These are phyloP conservation scores for Gossypium ekmanianum DNA, from an alignment of 345 rosid species.

Conservation along the genomic window DNA sequence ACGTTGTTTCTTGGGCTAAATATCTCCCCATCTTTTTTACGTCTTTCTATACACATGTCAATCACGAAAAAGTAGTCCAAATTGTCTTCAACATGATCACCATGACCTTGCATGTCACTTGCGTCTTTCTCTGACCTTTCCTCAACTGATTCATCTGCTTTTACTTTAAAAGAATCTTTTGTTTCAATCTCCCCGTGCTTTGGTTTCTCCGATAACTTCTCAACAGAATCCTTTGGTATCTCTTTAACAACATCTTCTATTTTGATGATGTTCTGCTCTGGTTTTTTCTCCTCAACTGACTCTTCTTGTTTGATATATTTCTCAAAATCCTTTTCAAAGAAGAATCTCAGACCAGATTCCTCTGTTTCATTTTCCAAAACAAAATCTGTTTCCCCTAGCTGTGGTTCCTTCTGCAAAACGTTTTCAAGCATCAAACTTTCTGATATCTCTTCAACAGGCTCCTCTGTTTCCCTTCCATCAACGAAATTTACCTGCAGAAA, in stretches of 20 bases:
- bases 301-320: not conserved
- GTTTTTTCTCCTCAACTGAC: not conserved
- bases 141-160: not conserved
- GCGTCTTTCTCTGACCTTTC: not conserved
- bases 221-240: slow-evolving; percentile 11
- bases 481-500: not conserved
- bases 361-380: slow-evolving; percentile 5
- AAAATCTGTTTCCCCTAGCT: not conserved
- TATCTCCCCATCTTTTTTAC: not conserved
- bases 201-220: slow-evolving; percentile 4
- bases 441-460: slow-evolving; percentile 17
- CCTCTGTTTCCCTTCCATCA: not conserved
- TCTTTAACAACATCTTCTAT: not conserved
- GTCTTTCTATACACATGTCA: not conserved
- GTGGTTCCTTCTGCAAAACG: not conserved
- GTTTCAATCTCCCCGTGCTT: slow-evolving; percentile 8
- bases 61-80: not conserved
- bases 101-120: not conserved
- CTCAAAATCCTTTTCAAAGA: slow-evolving; percentile 11
- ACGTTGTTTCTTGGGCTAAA: not conserved
- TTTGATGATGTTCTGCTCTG: slow-evolving; percentile 1
- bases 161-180: not conserved
- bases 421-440: slow-evolving; percentile 13
- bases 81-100: not conserved
- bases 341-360: slow-evolving; percentile 11